Conservation (phyloP, 441 rosid genomes). For the Bruguiera hainesii region DNA sequence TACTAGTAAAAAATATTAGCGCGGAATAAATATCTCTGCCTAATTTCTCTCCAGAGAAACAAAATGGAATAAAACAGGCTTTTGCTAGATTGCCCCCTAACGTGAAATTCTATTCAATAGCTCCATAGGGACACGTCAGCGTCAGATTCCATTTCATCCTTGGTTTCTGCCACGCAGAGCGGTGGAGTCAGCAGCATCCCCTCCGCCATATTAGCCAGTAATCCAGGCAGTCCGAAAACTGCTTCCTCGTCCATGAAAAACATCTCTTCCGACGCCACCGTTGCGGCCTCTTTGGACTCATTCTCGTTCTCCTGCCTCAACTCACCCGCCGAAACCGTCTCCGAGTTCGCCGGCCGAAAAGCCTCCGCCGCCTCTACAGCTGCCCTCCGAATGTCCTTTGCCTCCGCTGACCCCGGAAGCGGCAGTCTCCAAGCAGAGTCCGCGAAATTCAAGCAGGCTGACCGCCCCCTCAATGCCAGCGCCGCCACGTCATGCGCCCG, state of each 20-base stretch:
- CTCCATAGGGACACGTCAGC: constrained; percentile 64
- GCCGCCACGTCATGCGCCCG: constrained; percentile 93
- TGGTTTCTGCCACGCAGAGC: constrained; percentile 26
- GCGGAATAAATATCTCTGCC: too few relatives aligned
- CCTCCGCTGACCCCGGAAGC: constrained; percentile 49
- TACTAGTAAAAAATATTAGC: too few relatives aligned
- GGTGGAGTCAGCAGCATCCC: constrained; percentile 83
- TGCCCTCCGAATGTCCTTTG: constrained; percentile 72
- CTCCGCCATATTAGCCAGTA: constrained; percentile 64
- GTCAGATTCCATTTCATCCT: constrained; percentile 32
- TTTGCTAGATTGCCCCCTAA: too few relatives aligned
- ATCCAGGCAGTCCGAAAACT: constrained; percentile 51
- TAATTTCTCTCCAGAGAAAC: too few relatives aligned
- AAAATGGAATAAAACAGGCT: too few relatives aligned
- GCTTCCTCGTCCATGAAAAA: constrained; percentile 57
- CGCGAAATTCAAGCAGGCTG: constrained; percentile 86
- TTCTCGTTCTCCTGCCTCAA: background rate
- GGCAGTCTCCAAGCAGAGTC: constrained; percentile 79
- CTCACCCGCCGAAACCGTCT: background rate
- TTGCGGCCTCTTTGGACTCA: background rate
- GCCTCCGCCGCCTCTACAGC: constrained; percentile 71
- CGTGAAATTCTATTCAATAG: constrained; percentile 24
- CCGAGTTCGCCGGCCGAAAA: constrained; percentile 30
- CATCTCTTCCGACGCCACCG: constrained; percentile 25
- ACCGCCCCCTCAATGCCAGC: constrained; percentile 59